These are phyloP conservation scores for Cryomyces antarcticus DNA, from an alignment of 495 filamentous ascomycete genomes.

Conservation along the genomic window DNA sequence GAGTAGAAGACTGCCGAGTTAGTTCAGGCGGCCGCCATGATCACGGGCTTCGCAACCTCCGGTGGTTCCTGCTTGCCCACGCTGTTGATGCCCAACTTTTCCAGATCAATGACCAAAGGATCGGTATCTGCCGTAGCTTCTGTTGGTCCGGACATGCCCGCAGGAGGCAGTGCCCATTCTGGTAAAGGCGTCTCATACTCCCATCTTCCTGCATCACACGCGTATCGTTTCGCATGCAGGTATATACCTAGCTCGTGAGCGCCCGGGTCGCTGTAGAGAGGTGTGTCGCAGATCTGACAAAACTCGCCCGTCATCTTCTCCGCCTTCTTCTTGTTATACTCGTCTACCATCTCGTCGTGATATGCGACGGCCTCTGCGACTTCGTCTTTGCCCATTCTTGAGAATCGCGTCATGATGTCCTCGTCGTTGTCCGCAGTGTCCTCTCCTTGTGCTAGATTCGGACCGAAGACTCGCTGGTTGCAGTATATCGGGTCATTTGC, in stretches of 20 bases:
- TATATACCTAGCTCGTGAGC: slow-evolving; percentile 79
- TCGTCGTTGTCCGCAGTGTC: slow-evolving; percentile 52
- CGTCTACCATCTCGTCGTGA: slow-evolving; percentile 75
- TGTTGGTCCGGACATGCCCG: slow-evolving; percentile 20
- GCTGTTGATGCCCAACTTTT: not conserved
- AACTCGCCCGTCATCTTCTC: slow-evolving; percentile 77
- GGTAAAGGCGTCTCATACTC: slow-evolving; percentile 71
- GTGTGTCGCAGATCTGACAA: slow-evolving; percentile 66
- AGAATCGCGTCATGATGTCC: slow-evolving; percentile 67
- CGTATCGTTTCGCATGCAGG: slow-evolving; percentile 77
- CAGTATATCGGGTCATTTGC: slow-evolving; percentile 95
- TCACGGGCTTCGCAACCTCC: not conserved
- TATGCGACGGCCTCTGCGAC: slow-evolving; percentile 79
- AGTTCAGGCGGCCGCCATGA: not conserved
- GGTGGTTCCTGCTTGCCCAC: not conserved
- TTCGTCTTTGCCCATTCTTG: slow-evolving; percentile 85
- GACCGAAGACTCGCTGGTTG: slow-evolving; percentile 79
- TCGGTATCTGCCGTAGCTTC: slow-evolving; percentile 15
- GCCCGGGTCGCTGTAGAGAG: slow-evolving; percentile 81
- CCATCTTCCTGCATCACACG: slow-evolving; percentile 63
- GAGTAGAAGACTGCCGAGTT: too few species aligned
- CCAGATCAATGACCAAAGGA: slow-evolving; percentile 13
- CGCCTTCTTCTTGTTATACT: slow-evolving; percentile 66
- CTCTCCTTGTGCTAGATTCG: slow-evolving; percentile 51
- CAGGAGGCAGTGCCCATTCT: slow-evolving; percentile 65